Base-by-base conservation (phyloP, 78 protist species). In the Kipferlia bialata region DNA sequence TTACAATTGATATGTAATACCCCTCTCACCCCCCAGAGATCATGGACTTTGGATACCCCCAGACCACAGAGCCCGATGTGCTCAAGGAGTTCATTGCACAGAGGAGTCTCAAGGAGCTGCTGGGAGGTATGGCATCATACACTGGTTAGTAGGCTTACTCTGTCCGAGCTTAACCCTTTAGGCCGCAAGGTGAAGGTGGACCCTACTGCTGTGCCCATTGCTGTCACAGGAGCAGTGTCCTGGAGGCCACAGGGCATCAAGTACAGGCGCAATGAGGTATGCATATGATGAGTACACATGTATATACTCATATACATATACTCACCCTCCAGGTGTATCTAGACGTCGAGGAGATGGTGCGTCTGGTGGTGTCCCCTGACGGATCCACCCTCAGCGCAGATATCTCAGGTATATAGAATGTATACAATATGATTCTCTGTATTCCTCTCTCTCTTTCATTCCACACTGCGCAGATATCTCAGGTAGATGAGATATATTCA, bases 271-370 rank as follows among this genome's bases (percentile, higher is more conserved):
- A 90, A 93, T 77, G 28, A 7, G 12, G 64, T 18, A 2, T 39
- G 3, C 45, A 44, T 54, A 6, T 13, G 37, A 34, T 56, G 51
- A n/a, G n/a, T n/a, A n/a, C n/a, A n/a, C n/a, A n/a, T n/a, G n/a
- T n/a, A n/a, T n/a, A n/a, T n/a, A n/a, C n/a, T n/a, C n/a, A n/a
- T n/a, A n/a, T n/a, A n/a, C n/a, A n/a, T n/a, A n/a, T n/a, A n/a
- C n/a, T n/a, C n/a, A n/a, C n/a, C n/a, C n/a, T n/a, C n/a, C n/a
- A 95, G 77, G 88, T 89, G 17, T 94, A 87, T 82, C 70, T 93
- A 15, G 98, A 93, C 39, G 97, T 94, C 26, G 91, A 85, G n/a
- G 98, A 92, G 74, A 28, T 63, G 12, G 74, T 93, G 57, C 87
- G 86, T 60, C 71, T 87, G 10, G 81, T 91, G 36, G 82, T 79